A percentile compares a stretch with the other conserved stretches of the same genome.
phyloP scores from a whole-genome alignment of 148 eudicot genomes.

The Diospyros lotus region DNA sequence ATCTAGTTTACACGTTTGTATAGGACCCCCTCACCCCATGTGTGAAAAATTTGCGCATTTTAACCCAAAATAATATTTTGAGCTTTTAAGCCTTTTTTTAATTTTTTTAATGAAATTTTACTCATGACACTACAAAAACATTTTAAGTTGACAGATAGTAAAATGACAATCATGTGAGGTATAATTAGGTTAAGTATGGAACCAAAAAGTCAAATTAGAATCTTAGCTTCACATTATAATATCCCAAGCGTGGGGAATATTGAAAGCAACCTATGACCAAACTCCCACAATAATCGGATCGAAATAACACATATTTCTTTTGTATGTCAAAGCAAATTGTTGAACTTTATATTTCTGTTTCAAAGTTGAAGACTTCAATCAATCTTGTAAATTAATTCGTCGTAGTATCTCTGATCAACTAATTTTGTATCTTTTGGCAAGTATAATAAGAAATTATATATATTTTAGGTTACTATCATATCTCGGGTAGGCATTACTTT shows the following conservation, averaged over 20 bases:
- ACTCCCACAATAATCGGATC: slow-evolving; percentile 6
- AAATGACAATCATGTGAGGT: background rate
- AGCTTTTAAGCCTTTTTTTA: too few relatives aligned
- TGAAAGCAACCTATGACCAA: slow-evolving; percentile 26
- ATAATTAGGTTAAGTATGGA: slow-evolving; percentile 14
- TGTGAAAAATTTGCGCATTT: too few relatives aligned
- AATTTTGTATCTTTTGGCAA: background rate
- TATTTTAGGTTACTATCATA: too few relatives aligned
- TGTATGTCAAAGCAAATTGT: background rate
- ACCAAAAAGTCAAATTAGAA: slow-evolving; percentile 16
- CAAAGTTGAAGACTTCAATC: background rate
- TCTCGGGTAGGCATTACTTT: too few relatives aligned
- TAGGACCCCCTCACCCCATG: too few relatives aligned
- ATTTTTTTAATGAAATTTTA: too few relatives aligned
- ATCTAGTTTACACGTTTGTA: too few relatives aligned
- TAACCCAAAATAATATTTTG: too few relatives aligned
- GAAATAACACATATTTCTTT: background rate
- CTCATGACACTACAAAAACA: too few relatives aligned
- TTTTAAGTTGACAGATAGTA: too few relatives aligned
- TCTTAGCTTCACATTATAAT: slow-evolving; percentile 3
- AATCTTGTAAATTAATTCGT: background rate
- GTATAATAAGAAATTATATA: too few relatives aligned
- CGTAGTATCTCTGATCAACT: background rate
- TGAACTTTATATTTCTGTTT: background rate
- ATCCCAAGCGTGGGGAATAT: slow-evolving; percentile 1